A percentile compares a stretch with the other conserved stretches of the same genome.
Conservation (phyloP, 192 early-diverging fungal species). For the Podochytrium sp. region DNA sequence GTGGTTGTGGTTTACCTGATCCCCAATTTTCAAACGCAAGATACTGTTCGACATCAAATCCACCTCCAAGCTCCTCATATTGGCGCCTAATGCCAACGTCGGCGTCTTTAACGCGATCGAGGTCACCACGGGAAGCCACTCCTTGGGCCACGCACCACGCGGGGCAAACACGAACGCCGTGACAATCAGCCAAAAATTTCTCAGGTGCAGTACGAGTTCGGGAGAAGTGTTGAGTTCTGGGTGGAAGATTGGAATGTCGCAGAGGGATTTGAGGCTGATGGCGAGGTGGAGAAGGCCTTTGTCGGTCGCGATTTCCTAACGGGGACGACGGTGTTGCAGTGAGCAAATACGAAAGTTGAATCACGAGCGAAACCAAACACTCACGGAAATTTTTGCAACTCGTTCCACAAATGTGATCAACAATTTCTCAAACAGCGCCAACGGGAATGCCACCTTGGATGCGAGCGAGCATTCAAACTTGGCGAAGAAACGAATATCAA, state of each 20-base stretch:
- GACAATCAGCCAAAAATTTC: slow-evolving; percentile 91
- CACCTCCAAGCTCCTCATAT: slow-evolving; percentile 79
- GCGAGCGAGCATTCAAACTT: slow-evolving; percentile 27
- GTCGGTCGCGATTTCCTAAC: slow-evolving; percentile 13
- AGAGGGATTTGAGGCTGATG: slow-evolving; percentile 41
- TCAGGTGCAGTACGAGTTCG: slow-evolving; percentile 73
- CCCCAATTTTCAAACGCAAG: slow-evolving; percentile 61
- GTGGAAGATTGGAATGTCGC: slow-evolving; percentile 34
- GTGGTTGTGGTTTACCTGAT: too few relatives aligned
- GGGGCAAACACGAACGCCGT: slow-evolving; percentile 77
- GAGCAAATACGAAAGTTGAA: neutral
- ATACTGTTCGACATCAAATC: slow-evolving; percentile 89
- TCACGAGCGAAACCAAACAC: neutral
- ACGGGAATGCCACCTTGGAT: neutral
- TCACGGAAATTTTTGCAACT: slow-evolving; percentile 17
- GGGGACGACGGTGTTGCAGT: neutral
- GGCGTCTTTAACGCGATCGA: slow-evolving; percentile 86
- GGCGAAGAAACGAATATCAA: neutral
- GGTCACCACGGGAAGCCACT: slow-evolving; percentile 72
- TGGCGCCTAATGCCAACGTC: slow-evolving; percentile 71
- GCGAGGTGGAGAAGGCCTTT: slow-evolving; percentile 43
- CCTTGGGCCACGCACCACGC: slow-evolving; percentile 72
- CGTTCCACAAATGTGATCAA: slow-evolving; percentile 43
- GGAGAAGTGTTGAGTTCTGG: neutral
- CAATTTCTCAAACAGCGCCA: slow-evolving; percentile 37